Percentiles rank a stretch among this genome's conserved stretches.
Conservation (phyloP, 2,329 filamentous ascomycete genomes). For the Neoarthrinium moseri region DNA sequence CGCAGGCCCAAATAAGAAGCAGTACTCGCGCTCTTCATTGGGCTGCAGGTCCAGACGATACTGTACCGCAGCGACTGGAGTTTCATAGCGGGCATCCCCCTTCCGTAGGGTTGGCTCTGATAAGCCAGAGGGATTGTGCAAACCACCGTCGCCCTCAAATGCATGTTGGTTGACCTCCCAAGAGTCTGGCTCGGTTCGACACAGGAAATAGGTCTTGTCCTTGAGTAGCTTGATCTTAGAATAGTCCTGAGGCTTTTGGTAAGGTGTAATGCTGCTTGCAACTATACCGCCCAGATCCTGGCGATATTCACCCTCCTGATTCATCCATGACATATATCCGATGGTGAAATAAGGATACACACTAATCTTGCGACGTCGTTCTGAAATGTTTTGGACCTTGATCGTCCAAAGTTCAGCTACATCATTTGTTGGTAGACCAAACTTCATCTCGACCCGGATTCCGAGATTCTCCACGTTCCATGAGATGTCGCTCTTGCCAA, state of each 20-base stretch:
- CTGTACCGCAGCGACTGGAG: conserved; percentile 52
- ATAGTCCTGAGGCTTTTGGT: conserved; percentile 56
- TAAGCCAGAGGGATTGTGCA: conserved; percentile 49
- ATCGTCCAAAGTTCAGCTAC: conserved; percentile 56
- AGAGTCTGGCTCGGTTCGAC: conserved; percentile 47
- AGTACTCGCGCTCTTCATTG: conserved; percentile 43
- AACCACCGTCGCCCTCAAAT: conserved; percentile 56
- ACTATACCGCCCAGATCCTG: conserved; percentile 47
- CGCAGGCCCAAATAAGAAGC: conserved; percentile 55
- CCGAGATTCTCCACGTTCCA: conserved; percentile 53
- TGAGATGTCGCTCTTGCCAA: conserved; percentile 52
- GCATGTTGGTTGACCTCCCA: conserved; percentile 52
- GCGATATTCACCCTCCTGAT: conserved; percentile 53
- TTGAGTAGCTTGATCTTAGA: conserved; percentile 56
- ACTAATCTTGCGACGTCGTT: conserved; percentile 43
- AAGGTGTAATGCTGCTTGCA: conserved; percentile 52
- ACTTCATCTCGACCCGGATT: conserved; percentile 49
- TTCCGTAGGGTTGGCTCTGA: conserved; percentile 35
- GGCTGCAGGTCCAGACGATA: conserved; percentile 42
- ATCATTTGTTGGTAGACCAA: conserved; percentile 51
- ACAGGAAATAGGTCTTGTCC: conserved; percentile 57
- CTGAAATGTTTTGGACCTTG: conserved; percentile 48
- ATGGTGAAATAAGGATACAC: conserved; percentile 57
- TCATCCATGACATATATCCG: conserved; percentile 64
- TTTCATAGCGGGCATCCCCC: conserved; percentile 54